Evolutionary conservation across 352 stramenopile genomes (phyloP), one percentile per base, ranked within the genome.

Genomic region (Pythium utonaiense): DNA sequence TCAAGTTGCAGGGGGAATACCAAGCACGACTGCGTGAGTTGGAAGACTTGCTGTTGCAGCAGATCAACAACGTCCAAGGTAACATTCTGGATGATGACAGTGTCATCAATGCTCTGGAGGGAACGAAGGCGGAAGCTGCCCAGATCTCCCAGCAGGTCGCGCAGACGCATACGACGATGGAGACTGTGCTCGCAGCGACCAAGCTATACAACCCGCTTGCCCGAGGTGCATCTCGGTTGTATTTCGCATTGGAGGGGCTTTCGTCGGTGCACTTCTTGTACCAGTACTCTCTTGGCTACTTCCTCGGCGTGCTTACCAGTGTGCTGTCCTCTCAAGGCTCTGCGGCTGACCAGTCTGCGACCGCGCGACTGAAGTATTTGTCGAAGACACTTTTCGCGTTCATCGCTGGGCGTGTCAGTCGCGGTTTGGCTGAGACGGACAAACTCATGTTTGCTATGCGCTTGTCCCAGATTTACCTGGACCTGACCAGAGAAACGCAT

Each of bases 1-100:
- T 99, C 10, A 98, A 99, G 67, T 73, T 99, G 40, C 97, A 99
- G 69, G 96, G 97, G 16, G 96, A 99, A 63, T 98, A 99, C 72
- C 97, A 98, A 73, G 96, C 88, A 0, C 89, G 94, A 56, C 74
- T 99, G 21, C 85, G 97, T 50, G 92, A 99, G 60, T 80, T 99
- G 8, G 97, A 99, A 78, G 97, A 99, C 57, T 82, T 98, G 53
- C 87, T 99, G 62, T 73, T 99, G 14, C 89, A 97, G 62, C 96
- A 98, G 65, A 99, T 99, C 51, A 99, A 97, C 77, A 95, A 96
- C 42, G 96, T 99, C 36, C 88, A 99, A 67, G 97, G 97, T 40
- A 99, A 96, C 67, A 99, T 99, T 80, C 77, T 99, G 19, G 98
- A 99, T 62, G 92, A 99, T 69, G 97, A 99, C 73, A 87, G 83